Evolutionary conservation across 2,329 filamentous ascomycete species (phyloP).

Genomic region (Penicillium palitans): DNA sequence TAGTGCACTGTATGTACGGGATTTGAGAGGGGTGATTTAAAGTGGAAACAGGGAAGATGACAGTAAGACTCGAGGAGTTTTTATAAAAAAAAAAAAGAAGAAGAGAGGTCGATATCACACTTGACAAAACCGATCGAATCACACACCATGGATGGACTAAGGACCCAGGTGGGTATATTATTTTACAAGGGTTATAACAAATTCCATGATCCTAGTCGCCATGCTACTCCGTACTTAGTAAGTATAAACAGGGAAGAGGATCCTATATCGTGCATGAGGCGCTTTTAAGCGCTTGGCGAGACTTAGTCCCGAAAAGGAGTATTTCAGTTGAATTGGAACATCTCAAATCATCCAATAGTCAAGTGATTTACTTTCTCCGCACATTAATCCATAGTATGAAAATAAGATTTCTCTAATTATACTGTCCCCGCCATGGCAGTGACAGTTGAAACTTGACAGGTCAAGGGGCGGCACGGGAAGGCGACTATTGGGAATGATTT

Average conservation of each 20-base stretch:
- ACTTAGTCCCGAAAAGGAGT: background rate
- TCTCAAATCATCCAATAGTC: conserved; percentile 4
- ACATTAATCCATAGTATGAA: background rate
- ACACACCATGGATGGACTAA: background rate
- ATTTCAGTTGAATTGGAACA: background rate
- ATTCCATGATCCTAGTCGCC: background rate
- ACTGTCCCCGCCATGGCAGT: conserved; percentile 9
- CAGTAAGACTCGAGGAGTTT: background rate
- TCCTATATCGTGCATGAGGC: conserved; percentile 25
- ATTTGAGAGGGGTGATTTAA: background rate
- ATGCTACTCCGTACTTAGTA: background rate
- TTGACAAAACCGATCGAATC: conserved; percentile 17
- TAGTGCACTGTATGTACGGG: conserved; percentile 4
- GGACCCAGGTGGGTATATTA: background rate
- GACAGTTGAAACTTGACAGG: conserved; percentile 25
- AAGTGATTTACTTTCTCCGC: background rate
- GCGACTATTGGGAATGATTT: conserved; percentile 24
- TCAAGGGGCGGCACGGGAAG: conserved; percentile 16
- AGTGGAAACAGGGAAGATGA: background rate
- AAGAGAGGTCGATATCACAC: conserved; percentile 8
- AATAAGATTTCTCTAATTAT: background rate
- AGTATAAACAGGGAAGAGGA: conserved; percentile 2
- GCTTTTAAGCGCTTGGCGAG: conserved; percentile 14
- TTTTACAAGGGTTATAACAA: background rate
- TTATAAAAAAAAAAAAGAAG: background rate